phyloP scores from a whole-genome alignment of 1,284 basidiomycete species.

The Ustilago tritici region DNA sequence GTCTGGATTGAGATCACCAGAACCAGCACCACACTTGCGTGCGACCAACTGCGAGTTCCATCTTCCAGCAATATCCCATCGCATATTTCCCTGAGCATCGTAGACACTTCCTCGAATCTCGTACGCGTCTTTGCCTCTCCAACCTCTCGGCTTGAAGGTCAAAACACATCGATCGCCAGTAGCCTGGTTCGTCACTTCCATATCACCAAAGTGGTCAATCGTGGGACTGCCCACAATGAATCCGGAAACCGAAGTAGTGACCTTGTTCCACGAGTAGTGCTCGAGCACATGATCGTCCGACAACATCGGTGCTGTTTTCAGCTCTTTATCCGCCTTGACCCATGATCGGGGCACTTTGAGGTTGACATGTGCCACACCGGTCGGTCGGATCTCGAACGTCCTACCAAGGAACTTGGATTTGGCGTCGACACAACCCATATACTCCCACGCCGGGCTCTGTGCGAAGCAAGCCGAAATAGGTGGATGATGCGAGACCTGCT shows the following conservation, averaged over 20 bases:
- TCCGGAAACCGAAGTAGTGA: conserved; percentile 75
- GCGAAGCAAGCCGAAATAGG: conserved; percentile 93
- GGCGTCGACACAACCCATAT: conserved; percentile 77
- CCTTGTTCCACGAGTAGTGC: conserved; percentile 93
- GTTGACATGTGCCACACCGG: conserved; percentile 90
- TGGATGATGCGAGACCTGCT: conserved; percentile 96
- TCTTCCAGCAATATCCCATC: conserved; percentile 91
- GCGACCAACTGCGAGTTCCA: conserved; percentile 97
- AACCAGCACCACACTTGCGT: conserved; percentile 76
- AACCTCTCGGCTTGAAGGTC: conserved; percentile 95
- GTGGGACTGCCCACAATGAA: conserved; percentile 93
- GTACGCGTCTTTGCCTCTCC: conserved; percentile 89
- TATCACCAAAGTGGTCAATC: conserved; percentile 95
- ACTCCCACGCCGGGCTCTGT: conserved; percentile 88
- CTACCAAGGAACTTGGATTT: conserved; percentile 75
- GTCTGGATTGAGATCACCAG: conserved; percentile 81
- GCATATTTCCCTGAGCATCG: conserved; percentile 77
- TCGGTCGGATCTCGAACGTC: conserved; percentile 95
- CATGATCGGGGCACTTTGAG: conserved; percentile 74
- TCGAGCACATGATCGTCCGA: conserved; percentile 69
- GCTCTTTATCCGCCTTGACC: conserved; percentile 48
- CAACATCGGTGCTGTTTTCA: conserved; percentile 29
- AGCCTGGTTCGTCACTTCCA: conserved; percentile 90
- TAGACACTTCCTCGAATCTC: conserved; percentile 90
- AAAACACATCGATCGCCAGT: conserved; percentile 89